Conservation (phyloP, 805 yeast genomes). For the Cyberlindnera bimundalis region DNA sequence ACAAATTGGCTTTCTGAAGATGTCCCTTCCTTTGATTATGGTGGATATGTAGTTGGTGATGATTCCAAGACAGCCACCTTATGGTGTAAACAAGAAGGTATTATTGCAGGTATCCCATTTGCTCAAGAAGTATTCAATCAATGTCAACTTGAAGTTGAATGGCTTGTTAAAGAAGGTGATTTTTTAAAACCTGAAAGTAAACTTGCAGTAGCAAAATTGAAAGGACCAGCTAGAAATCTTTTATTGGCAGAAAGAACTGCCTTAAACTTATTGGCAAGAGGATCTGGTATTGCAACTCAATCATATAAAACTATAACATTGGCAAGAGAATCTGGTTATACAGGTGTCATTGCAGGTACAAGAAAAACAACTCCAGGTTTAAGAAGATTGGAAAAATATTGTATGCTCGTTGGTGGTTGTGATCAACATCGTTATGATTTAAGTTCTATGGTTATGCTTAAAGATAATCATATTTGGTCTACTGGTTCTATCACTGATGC, state of each 20-base stretch:
- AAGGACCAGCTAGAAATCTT: constrained; percentile 76
- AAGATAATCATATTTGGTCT: constrained; percentile 91
- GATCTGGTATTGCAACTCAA: constrained; percentile 85
- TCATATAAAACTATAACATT: constrained; percentile 51
- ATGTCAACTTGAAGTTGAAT: constrained; percentile 64
- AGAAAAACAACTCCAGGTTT: constrained; percentile 97
- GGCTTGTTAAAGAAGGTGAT: constrained; percentile 74
- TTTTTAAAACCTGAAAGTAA: constrained; percentile 54
- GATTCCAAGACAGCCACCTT: constrained; percentile 68
- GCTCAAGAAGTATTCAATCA: constrained; percentile 81
- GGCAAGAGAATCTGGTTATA: constrained; percentile 68
- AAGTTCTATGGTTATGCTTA: constrained; percentile 92
- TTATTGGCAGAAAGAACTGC: constrained; percentile 85
- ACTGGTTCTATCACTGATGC: constrained; percentile 91
- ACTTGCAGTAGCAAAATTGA: constrained; percentile 70
- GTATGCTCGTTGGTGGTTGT: constrained; percentile 94
- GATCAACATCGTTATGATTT: constrained; percentile 91
- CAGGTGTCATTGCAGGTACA: constrained; percentile 90
- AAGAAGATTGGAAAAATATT: constrained; percentile 82
- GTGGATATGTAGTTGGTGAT: constrained; percentile 92
- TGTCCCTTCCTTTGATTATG: constrained; percentile 90
- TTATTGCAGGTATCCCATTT: constrained; percentile 84
- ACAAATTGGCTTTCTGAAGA: constrained; percentile 80
- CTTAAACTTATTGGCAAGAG: constrained; percentile 73
- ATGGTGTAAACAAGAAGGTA: constrained; percentile 77